Evolutionary conservation across 1,284 basidiomycete species (phyloP), one percentile per base, ranked within the genome.

Genomic region (Fomitopsis pinicola): DNA sequence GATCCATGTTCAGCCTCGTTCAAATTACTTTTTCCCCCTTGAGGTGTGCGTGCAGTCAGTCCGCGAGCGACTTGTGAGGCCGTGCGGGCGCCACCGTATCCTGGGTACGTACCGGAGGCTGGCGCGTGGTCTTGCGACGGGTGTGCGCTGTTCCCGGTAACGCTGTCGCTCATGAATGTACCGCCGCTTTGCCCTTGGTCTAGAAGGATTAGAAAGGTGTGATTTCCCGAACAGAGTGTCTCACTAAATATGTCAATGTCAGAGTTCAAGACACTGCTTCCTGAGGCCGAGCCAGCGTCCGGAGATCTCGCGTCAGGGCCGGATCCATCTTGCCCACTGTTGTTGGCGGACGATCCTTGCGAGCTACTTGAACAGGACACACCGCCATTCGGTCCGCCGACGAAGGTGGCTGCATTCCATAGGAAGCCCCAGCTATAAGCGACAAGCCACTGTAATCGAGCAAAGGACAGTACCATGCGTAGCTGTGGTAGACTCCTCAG

Each of bases 351-450:
- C 3, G 30, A 48, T 17, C 63, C 66, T 9, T 58, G 35, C 2
- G 59, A 63, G 2, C 59, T 56, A 3, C 52, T 36, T 9, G 57
- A 61, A 28, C 57, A 46, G 0, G 66, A 67, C 3, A 60, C 52
- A 1, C 66, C 66, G 5, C 64, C 66, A n/a, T 63, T 44, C 35
- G 55, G 15, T 26, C 55, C 57, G 4, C 55, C 52, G 15, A 14
- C 28, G 40, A 17, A 19, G 12, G 15, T 2, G 30, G 26, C 48
- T 50, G 19, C 3, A 15, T 28, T 19, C n/a, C n/a, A 28, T 8
- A 10, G 26, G 6, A 6, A 52, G 15, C 33, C 33, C 12, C 17
- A 15, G 33, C 33, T 33, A 35, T 36, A 9, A 35, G 17, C 3
- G 52, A 10, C 15, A n/a, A 22, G 19, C 30, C 4, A 5, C 4